Evolutionary conservation across 345 rosid genomes (phyloP), one percentile per base, ranked within the genome.

Genomic region (Eucalyptus cloeziana): DNA sequence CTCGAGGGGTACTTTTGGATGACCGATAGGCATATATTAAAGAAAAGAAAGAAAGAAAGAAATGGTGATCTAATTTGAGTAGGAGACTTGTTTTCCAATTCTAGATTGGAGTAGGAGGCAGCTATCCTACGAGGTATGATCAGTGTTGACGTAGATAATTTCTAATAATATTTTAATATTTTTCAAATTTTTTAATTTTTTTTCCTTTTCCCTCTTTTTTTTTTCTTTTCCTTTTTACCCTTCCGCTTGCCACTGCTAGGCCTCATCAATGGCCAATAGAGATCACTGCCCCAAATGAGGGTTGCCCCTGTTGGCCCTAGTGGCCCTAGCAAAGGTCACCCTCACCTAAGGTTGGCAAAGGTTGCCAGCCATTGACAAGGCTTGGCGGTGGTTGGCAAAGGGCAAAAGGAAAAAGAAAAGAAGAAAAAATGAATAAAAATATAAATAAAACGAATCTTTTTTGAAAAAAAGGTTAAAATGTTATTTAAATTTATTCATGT

Each of bases 181-280:
- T 56, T 56, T 54, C 3, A 56, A 21, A 8, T 22, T 22, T 54
- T 22, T 54, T 7, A 54, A 7, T 54, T 21, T 51, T 5, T 51
- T 54, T 8, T 22, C 10, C 2, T 22, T 56, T 56, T 4, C 13
- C 5, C 24, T 56, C 0, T 1, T 2, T 4, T 4, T 24, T 1
- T 56, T 19, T 7, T 22, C 0, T 24, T 56, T 56, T 24, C 30
- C 62, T 10, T 56, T 56, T 56, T 56, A 24, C 10, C 30, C 62
- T 13, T 56, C 6, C 9, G 2, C 62, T 0, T 22, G 13, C 62
- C 21, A 56, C 6, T 4, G 0, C 3, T 0, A 1, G 2, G 30
- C 62, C 62, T 56, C 58, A 52, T 21, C 2, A 52, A 52, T 52
- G 58, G 58, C 58, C 58, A 52, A 52, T 1, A 4, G 2, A 52